These are phyloP conservation scores for Dipteronia dyeriana DNA, from an alignment of 345 rosid genomes.

Conservation along the genomic window DNA sequence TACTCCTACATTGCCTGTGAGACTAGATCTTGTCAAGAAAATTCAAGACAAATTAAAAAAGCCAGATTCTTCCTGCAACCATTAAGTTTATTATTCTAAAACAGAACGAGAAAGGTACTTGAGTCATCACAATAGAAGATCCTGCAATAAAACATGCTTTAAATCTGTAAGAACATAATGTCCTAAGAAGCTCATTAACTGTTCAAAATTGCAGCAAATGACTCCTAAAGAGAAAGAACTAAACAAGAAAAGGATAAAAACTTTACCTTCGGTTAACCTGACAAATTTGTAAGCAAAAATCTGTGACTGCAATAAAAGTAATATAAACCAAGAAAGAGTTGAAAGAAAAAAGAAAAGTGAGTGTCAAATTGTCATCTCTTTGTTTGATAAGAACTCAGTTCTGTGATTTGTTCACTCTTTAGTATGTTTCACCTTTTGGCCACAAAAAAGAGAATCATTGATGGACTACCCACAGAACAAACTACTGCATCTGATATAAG, in stretches of 20 bases:
- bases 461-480: constrained; percentile 7
- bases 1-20: background rate
- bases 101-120: constrained; percentile 1
- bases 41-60: background rate
- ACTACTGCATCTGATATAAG: constrained; percentile 21
- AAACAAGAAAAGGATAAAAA: constrained; percentile 5
- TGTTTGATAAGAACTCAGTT: background rate
- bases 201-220: background rate
- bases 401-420: background rate
- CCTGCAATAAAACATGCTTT: background rate
- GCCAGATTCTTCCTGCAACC: constrained; percentile 5
- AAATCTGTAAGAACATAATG: background rate
- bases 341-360: background rate
- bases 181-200: constrained; percentile 6
- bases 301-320: constrained; percentile 14
- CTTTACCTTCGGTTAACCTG: constrained; percentile 10
- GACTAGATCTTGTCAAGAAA: constrained; percentile 1
- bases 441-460: constrained; percentile 12
- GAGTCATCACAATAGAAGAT: background rate
- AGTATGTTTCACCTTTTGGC: constrained; percentile 13
- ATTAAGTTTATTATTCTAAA: constrained; percentile 5
- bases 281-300: constrained; percentile 10
- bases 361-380: background rate
- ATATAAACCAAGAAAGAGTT: constrained; percentile 12
- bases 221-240: background rate